Percentiles rank a stretch among this genome's conserved stretches.
phyloP scores from a whole-genome alignment of 208 protist species.

The Herpetomonas tarakana region DNA sequence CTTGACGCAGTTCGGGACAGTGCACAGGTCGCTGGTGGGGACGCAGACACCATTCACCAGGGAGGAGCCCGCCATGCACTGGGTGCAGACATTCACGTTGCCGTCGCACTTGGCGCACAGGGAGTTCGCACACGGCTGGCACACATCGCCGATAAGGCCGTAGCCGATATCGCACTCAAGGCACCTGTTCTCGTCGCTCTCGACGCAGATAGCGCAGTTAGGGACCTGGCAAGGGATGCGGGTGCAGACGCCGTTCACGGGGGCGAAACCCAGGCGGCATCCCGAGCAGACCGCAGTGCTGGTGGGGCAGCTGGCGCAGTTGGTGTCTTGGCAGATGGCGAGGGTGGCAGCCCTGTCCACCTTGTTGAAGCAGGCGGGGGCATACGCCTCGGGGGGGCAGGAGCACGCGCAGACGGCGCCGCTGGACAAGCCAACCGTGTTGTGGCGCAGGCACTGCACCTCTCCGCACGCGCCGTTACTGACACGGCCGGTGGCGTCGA shows the following conservation, averaged over 20 bases:
- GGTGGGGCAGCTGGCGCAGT: conserved; percentile 10
- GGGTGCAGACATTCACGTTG: neutral
- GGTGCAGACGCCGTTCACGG: conserved; percentile 14
- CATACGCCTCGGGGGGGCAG: conserved; percentile 10
- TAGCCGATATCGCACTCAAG: no score
- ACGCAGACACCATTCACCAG: neutral
- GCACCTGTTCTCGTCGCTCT: no score
- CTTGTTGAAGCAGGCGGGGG: neutral
- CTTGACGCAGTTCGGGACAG: neutral
- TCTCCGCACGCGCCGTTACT: conserved; percentile 7
- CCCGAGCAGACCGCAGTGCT: neutral
- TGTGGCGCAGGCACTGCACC: conserved; percentile 11
- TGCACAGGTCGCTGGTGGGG: no score
- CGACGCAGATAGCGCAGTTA: no score
- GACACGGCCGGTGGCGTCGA: conserved; percentile 6
- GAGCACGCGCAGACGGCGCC: neutral
- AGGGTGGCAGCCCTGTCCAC: neutral
- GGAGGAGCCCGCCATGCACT: neutral
- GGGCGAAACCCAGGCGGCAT: conserved; percentile 8
- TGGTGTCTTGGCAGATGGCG: conserved; percentile 3
- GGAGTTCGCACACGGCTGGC: no score
- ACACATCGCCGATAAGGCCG: no score
- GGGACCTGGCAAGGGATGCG: conserved; percentile 1
- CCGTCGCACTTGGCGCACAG: neutral
- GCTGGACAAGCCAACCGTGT: neutral